Evolutionary conservation across 2,329 filamentous ascomycete genomes (phyloP), one percentile per base, ranked within the genome.

Genomic region (Ampelomyces quisqualis): DNA sequence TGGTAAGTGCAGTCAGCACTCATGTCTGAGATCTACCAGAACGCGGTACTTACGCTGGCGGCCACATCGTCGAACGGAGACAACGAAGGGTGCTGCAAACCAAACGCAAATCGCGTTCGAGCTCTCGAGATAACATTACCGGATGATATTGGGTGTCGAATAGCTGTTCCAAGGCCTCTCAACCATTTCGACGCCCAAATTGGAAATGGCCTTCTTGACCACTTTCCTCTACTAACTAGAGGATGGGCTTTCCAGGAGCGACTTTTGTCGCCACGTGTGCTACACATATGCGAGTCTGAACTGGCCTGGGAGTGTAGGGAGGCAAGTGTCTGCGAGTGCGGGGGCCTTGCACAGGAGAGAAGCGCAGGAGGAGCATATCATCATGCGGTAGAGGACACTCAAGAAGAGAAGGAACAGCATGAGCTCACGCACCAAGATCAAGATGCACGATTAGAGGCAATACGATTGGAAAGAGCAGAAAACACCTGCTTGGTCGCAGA

Each of bases 291-390:
- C 15, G 22, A 40, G 5, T 20, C 24, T 1, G 55, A 58, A 33
- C 39, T 58, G 2, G 34, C 52, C 2, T 57, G 51, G 49, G 49
- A 58, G 19, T 58, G 53, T 33, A 36, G 39, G 14, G 36, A 54
- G 24, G 18, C 34, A 1, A 38, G 18, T 21, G 31, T 18, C 1
- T 57, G 52, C 22, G 52, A 56, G n/a, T 55, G 54, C 22, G 44
- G 50, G 10, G 35, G 28, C 2, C 27, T 53, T 8, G 31, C 34
- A 9, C 29, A 43, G 13, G 32, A 44, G 5, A 37, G 15, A 4
- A 40, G 41, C 33, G 38, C 39, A n/a, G 35, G 45, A 26, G 27
- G 38, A 26, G 11, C 17, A 19, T 43, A 40, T 30, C 30, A 43
- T 32, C 22, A 43, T 33, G 23, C 34, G 3, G 13, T 49, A n/a